Evolutionary conservation across 2,329 filamentous ascomycete species (phyloP).

Genomic region (Fusarium mexicanum): DNA sequence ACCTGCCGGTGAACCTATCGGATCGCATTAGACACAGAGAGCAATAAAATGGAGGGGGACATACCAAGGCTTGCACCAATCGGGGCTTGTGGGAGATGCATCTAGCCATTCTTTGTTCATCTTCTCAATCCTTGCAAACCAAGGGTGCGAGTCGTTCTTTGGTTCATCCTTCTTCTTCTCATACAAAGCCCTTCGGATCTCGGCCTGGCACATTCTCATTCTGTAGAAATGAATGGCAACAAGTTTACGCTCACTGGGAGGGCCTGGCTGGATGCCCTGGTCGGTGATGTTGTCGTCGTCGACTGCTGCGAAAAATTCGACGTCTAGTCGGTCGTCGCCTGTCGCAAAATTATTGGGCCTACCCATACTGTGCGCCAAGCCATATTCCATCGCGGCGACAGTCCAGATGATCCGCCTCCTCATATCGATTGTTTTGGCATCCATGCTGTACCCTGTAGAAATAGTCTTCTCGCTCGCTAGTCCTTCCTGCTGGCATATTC

Average conservation of each 20-base stretch:
- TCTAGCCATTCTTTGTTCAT: constrained; percentile 85
- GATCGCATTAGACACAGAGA: constrained; percentile 14
- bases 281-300: constrained; percentile 86
- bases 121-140: constrained; percentile 83
- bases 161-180: constrained; percentile 83
- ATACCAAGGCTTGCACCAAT: constrained; percentile 83
- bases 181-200: constrained; percentile 87
- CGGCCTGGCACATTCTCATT: constrained; percentile 87
- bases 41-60: constrained; percentile 39
- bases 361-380: constrained; percentile 86
- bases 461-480: constrained; percentile 91
- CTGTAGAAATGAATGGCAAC: constrained; percentile 93
- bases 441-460: constrained; percentile 67
- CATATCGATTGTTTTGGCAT: constrained; percentile 87
- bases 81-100: constrained; percentile 74
- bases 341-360: constrained; percentile 87
- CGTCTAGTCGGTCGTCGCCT: constrained; percentile 82
- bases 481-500: constrained; percentile 88
- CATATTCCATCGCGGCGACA: constrained; percentile 87
- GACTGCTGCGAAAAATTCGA: constrained; percentile 83
- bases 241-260: constrained; percentile 82
- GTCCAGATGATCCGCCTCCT: constrained; percentile 89
- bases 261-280: constrained; percentile 77
- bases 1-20: constrained; percentile 70
- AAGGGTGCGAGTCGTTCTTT: constrained; percentile 81